Percentiles rank a stretch among this genome's conserved stretches.
Conservation (phyloP, 2,329 filamentous ascomycete species). For the Alternaria consortialis region DNA sequence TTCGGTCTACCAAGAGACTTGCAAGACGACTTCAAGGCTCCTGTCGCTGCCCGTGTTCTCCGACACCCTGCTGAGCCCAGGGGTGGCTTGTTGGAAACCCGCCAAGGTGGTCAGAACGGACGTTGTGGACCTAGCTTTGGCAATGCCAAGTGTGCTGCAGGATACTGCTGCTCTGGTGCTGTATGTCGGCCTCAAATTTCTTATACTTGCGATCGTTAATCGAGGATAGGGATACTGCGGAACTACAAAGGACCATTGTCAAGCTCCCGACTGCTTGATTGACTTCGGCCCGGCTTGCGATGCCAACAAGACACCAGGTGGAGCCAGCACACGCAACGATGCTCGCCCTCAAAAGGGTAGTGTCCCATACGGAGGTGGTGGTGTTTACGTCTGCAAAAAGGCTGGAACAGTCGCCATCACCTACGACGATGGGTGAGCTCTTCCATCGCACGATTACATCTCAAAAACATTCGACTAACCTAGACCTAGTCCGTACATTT, state of each 20-base stretch:
- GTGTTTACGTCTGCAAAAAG: constrained; percentile 63
- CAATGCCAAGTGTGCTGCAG: constrained; percentile 42
- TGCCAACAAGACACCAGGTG: constrained; percentile 64
- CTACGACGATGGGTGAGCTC: constrained; percentile 67
- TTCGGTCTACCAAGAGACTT: constrained; percentile 46
- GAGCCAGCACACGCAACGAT: constrained; percentile 63
- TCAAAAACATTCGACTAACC: background rate
- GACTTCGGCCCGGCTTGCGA: constrained; percentile 68
- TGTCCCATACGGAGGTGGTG: constrained; percentile 64
- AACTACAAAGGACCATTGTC: constrained; percentile 63
- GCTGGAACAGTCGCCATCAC: constrained; percentile 71
- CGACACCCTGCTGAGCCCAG: constrained; percentile 25
- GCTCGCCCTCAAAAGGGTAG: constrained; percentile 63
- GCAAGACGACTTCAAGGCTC: constrained; percentile 33
- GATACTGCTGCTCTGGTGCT: constrained; percentile 48
- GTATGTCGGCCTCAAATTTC: constrained; percentile 27
- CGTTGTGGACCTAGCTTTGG: constrained; percentile 44
- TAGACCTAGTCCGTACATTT: constrained; percentile 59
- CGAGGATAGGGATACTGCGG: constrained; percentile 60
- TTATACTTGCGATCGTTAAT: constrained; percentile 8
- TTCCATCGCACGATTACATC: background rate
- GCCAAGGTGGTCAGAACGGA: constrained; percentile 47
- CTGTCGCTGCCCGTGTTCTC: constrained; percentile 34
- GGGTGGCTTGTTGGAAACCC: constrained; percentile 37
- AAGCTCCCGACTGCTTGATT: constrained; percentile 68